A percentile compares a stretch with the other conserved stretches of the same genome.
Evolutionary conservation across 352 stramenopile species (phyloP).

Genomic region (Pythium apleroticum): DNA sequence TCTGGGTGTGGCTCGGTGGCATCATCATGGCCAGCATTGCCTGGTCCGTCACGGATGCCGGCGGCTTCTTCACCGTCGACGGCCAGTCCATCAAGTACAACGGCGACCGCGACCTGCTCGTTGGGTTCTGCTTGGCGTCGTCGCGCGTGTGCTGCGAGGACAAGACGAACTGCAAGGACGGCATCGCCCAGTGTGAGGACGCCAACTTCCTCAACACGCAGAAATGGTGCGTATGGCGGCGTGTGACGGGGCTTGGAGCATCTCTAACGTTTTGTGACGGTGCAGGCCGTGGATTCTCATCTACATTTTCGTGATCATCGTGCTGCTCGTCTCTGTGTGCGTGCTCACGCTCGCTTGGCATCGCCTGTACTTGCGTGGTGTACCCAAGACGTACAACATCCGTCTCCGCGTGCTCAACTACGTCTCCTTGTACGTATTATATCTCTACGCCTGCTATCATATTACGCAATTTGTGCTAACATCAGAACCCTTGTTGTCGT

Average conservation of each 20-base stretch:
- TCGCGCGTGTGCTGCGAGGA: slow-evolving; percentile 78
- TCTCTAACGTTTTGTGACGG: slow-evolving; percentile 1
- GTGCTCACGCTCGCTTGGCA: slow-evolving; percentile 84
- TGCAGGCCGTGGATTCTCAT: slow-evolving; percentile 84
- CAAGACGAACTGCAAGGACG: slow-evolving; percentile 38
- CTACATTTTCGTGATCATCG: slow-evolving; percentile 83
- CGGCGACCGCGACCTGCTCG: slow-evolving; percentile 57
- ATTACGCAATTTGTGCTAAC: background rate
- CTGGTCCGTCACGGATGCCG: slow-evolving; percentile 58
- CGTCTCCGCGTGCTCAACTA: slow-evolving; percentile 88
- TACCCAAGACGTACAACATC: slow-evolving; percentile 90
- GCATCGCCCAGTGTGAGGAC: slow-evolving; percentile 41
- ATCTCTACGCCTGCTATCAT: background rate
- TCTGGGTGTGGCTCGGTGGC: slow-evolving; percentile 82
- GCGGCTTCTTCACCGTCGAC: slow-evolving; percentile 86
- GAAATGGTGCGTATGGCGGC: slow-evolving; percentile 47
- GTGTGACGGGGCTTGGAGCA: background rate
- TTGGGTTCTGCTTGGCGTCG: slow-evolving; percentile 84
- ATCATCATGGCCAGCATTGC: slow-evolving; percentile 83
- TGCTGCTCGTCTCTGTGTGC: slow-evolving; percentile 82
- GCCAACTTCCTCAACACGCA: slow-evolving; percentile 77
- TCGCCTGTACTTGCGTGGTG: slow-evolving; percentile 75
- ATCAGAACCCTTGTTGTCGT: slow-evolving; percentile 4
- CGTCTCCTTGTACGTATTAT: slow-evolving; percentile 73
- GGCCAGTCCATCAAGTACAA: slow-evolving; percentile 80